Conservation (phyloP, 352 stramenopile species). For the Phytopythium delawarense region DNA sequence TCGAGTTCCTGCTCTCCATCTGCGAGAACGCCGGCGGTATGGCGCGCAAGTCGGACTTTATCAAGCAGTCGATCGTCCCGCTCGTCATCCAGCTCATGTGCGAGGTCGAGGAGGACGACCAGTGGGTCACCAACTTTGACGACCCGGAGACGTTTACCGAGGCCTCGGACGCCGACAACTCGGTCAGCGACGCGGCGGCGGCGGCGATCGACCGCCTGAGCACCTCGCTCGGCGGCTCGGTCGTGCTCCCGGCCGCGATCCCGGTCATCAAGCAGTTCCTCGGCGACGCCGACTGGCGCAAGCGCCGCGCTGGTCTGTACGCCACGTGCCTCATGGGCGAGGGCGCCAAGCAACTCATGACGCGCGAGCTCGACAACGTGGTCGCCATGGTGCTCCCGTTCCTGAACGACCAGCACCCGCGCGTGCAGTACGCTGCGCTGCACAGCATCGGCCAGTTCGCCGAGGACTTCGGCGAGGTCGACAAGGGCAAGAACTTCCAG, state of each 20-base stretch:
- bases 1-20: slow-evolving; percentile 80
- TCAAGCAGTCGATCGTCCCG: slow-evolving; percentile 65
- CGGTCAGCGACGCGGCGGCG: slow-evolving; percentile 66
- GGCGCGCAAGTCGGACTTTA: slow-evolving; percentile 68
- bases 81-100: slow-evolving; percentile 77
- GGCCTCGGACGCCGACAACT: slow-evolving; percentile 52
- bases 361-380: slow-evolving; percentile 73
- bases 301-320: slow-evolving; percentile 76
- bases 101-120: slow-evolving; percentile 71
- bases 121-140: slow-evolving; percentile 76
- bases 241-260: slow-evolving; percentile 73
- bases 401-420: slow-evolving; percentile 65
- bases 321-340: slow-evolving; percentile 75
- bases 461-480: slow-evolving; percentile 79
- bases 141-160: slow-evolving; percentile 75
- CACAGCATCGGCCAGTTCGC: slow-evolving; percentile 82
- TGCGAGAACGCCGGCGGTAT: slow-evolving; percentile 78
- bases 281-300: slow-evolving; percentile 58
- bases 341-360: slow-evolving; percentile 76
- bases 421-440: slow-evolving; percentile 78
- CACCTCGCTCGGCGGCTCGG: slow-evolving; percentile 60
- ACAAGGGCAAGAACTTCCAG: slow-evolving; percentile 88
- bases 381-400: slow-evolving; percentile 63
- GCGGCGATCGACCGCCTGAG: slow-evolving; percentile 78
- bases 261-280: slow-evolving; percentile 70